phyloP scores from a whole-genome alignment of 148 eudicot species.

The Gaultheria prostrata region DNA sequence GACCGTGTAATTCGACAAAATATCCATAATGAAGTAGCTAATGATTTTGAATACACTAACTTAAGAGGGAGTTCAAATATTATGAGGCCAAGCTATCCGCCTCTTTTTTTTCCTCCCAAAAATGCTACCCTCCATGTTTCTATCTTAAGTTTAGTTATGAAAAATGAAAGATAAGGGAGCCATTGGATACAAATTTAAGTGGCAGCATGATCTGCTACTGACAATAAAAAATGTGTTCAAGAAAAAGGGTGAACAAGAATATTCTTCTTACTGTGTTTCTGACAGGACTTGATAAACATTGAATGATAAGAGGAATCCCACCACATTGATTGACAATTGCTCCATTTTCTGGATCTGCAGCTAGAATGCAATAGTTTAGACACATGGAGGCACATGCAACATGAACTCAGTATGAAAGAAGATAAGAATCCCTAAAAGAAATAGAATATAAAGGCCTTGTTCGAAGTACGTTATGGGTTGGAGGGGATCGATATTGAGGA shows the following conservation, averaged over 20 bases:
- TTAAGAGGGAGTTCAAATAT: background rate
- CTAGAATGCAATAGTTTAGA: conserved; percentile 42
- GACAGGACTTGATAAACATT: conserved; percentile 32
- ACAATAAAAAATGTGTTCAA: background rate
- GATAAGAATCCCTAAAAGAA: background rate
- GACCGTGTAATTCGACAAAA: background rate
- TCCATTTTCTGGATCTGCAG: conserved; percentile 28
- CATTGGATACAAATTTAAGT: background rate
- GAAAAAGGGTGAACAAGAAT: background rate
- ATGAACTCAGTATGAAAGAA: background rate
- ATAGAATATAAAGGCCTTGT: background rate
- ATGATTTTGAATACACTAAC: background rate
- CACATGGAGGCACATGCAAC: background rate
- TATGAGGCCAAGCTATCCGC: background rate
- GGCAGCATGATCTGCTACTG: background rate
- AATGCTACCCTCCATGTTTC: too few relatives aligned
- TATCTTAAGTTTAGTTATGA: too few relatives aligned
- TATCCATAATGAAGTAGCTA: background rate
- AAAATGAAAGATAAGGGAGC: background rate
- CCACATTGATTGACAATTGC: conserved; percentile 21
- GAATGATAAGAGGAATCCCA: conserved; percentile 26
- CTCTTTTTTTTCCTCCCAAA: background rate
- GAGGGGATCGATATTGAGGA: background rate
- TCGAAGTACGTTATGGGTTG: background rate
- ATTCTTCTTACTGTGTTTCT: conserved; percentile 20